Evolutionary conservation across 75 land plant species (phyloP).

Genomic region (Picea sitchensis): DNA sequence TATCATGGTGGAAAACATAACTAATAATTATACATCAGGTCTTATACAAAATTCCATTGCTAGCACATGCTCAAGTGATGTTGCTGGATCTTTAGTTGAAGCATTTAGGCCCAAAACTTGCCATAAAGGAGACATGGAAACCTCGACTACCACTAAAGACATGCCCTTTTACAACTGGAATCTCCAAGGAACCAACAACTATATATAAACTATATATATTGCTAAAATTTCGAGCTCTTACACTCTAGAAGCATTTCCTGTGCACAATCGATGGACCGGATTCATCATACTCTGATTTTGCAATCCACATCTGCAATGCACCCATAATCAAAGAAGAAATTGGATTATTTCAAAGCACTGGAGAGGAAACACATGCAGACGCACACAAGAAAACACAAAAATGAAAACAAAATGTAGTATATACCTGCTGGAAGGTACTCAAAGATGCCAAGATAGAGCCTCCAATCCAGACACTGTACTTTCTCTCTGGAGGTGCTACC

Average conservation of each 20-base stretch:
- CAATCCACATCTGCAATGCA: slow-evolving; percentile 29
- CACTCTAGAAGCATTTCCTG: slow-evolving; percentile 7
- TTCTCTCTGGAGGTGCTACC: slow-evolving; percentile 57
- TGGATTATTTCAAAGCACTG: no score
- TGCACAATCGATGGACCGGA: slow-evolving; percentile 10
- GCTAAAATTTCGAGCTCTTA: not conserved
- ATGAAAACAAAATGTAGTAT: not conserved
- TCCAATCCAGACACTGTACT: slow-evolving; percentile 72
- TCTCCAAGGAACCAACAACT: not conserved
- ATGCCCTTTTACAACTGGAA: not conserved
- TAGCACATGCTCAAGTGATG: no score
- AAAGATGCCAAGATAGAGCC: slow-evolving; percentile 63
- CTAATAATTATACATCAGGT: no score
- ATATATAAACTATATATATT: not conserved
- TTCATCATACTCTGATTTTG: slow-evolving; percentile 24
- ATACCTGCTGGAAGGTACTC: slow-evolving; percentile 67
- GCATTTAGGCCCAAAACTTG: slow-evolving; percentile 5
- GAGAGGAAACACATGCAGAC: no score
- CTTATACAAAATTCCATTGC: no score
- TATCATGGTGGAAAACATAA: no score
- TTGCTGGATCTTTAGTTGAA: not conserved
- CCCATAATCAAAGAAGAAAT: no score
- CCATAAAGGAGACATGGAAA: not conserved
- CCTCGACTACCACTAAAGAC: not conserved
- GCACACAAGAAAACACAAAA: no score